Percentiles rank a stretch among this genome's conserved stretches.
phyloP scores from a whole-genome alignment of 495 filamentous ascomycete genomes.

The Rostrohypoxylon terebratum region DNA sequence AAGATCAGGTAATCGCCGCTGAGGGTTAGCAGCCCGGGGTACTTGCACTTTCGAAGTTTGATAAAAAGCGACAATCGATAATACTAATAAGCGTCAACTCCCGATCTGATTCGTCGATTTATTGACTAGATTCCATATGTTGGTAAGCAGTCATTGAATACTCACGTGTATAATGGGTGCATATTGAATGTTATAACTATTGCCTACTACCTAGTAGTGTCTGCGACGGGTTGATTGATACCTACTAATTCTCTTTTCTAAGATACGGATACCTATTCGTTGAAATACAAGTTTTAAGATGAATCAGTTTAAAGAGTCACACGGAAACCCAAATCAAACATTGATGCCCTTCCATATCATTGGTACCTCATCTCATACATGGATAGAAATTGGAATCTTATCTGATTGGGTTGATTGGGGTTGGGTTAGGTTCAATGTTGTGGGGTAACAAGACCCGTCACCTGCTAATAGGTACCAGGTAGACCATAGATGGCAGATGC shows the following conservation, averaged over 20 bases:
- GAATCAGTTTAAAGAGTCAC: not conserved
- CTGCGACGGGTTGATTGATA: not conserved
- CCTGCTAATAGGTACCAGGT: too few species aligned
- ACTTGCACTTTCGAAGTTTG: not conserved
- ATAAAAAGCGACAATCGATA: not conserved
- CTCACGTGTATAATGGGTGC: not conserved
- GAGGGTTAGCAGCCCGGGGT: conserved; percentile 12
- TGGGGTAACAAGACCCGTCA: not conserved
- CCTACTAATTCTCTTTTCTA: not conserved
- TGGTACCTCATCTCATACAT: not conserved
- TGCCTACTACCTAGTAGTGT: too few species aligned
- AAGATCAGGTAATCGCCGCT: conserved; percentile 7
- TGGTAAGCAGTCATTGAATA: not conserved
- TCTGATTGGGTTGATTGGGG: not conserved
- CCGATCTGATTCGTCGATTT: not conserved
- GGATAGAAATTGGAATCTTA: not conserved
- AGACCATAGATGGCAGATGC: not conserved
- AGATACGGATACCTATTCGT: too few species aligned
- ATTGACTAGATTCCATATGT: not conserved
- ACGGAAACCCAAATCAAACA: conserved; percentile 2
- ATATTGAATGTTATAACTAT: not conserved
- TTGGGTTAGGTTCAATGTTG: not conserved
- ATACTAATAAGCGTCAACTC: not conserved
- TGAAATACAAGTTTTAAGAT: not conserved
- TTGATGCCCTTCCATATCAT: not conserved